Evolutionary conservation across 345 rosid genomes (phyloP), one percentile per base, ranked within the genome.

Genomic region (Lumnitzera racemosa): DNA sequence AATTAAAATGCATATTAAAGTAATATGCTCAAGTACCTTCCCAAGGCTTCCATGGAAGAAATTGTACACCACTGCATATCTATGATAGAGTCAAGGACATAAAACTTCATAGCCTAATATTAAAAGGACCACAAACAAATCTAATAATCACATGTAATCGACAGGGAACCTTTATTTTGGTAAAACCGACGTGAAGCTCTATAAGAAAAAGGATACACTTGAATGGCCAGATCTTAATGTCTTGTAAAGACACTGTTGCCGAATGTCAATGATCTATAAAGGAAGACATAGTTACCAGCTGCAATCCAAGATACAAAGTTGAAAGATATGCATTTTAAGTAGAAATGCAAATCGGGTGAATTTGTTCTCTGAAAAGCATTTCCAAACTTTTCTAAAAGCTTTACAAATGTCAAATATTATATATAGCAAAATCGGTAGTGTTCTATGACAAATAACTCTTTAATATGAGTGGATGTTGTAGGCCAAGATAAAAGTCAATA

Each of bases 11-110:
- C 49, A 57, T 13, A 27, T 60, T 17, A 23, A 57, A 54, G 47
- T 48, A 68, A 47, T 56, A 50, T 31, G 29, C 31, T 25, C 31
- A 48, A 49, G 29, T 78, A 86, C 98, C 96, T 86, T 84, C 95
- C 96, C 98, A 89, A 61, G 94, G 89, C 81, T 77, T 83, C 96
- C 96, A 92, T 17, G 98, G 96, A 59, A 92, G 75, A 64, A 92
- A 92, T 60, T 89, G 98, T 60, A 85, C 94, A 61, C 80, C 76
- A 77, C 94, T 89, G 63, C 96, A 92, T 57, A 89, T 87, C 98
- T 92, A 75, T 16, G 41, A 24, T 59, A 24, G 80, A 83, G 87
- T 73, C 47, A 36, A 58, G 66, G 24, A 55, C 53, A 12, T n/a
- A 17, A 61, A 6, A 67, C 41, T 62, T 36, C 10, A 36, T 2